Percentiles rank a stretch among this genome's conserved stretches.
Evolutionary conservation across 306 rosid genomes (phyloP).

Genomic region (Ceratonia siliqua): DNA sequence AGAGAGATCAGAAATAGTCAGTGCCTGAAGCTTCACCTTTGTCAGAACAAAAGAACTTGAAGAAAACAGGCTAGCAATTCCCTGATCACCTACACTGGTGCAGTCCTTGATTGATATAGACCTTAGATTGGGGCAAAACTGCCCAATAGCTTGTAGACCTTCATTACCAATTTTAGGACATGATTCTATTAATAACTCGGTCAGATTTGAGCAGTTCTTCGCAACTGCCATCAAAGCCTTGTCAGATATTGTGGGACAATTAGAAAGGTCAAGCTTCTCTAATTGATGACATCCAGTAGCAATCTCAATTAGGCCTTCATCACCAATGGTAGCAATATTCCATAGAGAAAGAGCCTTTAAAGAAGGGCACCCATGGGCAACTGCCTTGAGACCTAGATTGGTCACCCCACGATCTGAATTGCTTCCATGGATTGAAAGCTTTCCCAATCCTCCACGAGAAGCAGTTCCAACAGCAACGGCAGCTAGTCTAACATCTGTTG

Average conservation of each 20-base stretch:
- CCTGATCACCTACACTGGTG: constrained; percentile 73
- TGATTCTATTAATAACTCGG: constrained; percentile 70
- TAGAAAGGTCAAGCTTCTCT: constrained; percentile 88
- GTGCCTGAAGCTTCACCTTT: constrained; percentile 82
- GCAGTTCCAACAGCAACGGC: constrained; percentile 91
- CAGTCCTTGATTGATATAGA: constrained; percentile 72
- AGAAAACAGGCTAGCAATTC: constrained; percentile 72
- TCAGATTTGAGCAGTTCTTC: constrained; percentile 68
- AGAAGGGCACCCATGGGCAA: constrained; percentile 86
- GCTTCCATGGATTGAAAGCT: constrained; percentile 82
- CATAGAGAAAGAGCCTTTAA: constrained; percentile 74
- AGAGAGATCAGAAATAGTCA: constrained; percentile 78
- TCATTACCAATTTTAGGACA: constrained; percentile 75
- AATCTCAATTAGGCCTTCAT: constrained; percentile 84
- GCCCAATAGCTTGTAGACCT: constrained; percentile 80
- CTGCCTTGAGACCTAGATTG: constrained; percentile 69
- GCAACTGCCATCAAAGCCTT: constrained; percentile 75
- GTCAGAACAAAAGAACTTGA: constrained; percentile 53
- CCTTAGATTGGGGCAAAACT: constrained; percentile 65
- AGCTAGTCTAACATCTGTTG: constrained; percentile 95
- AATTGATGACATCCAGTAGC: constrained; percentile 69
- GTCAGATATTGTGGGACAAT: constrained; percentile 72
- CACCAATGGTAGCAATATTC: constrained; percentile 65
- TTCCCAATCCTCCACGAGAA: constrained; percentile 89
- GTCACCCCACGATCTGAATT: constrained; percentile 60